phyloP scores from a whole-genome alignment of 257 asterid species.

The Solanum pinnatisectum region DNA sequence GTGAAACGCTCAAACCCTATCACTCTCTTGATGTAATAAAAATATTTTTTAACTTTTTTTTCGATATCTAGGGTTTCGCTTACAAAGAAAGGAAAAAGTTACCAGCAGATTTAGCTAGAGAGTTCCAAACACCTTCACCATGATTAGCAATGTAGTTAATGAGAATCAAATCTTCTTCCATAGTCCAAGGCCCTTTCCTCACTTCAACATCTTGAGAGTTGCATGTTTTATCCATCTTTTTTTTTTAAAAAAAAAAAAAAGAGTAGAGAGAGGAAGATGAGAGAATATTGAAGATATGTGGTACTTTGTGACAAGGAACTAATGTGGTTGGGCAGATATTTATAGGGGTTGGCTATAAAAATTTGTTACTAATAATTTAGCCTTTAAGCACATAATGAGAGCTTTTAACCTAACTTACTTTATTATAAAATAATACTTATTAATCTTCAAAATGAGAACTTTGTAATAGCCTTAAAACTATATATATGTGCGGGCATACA shows the following conservation, averaged over 20 bases:
- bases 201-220: constrained; percentile 78
- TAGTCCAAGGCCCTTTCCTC: constrained; percentile 99
- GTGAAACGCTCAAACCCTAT: neutral
- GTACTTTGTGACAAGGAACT: constrained; percentile 19
- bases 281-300: neutral
- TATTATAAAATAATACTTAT: constrained; percentile 3
- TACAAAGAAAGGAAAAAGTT: neutral
- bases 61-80: neutral
- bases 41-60: neutral
- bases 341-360: constrained; percentile 38
- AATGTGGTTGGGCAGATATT: constrained; percentile 45
- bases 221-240: constrained; percentile 67
- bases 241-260: neutral
- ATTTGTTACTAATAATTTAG: constrained; percentile 14
- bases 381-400: constrained; percentile 15
- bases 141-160: constrained; percentile 92
- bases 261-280: neutral
- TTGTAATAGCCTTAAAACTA: neutral
- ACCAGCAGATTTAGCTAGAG: constrained; percentile 91
- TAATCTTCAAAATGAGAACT: neutral
- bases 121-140: constrained; percentile 99
- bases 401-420: constrained; percentile 58
- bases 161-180: constrained; percentile 95
- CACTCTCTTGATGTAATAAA: neutral
- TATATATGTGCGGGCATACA: neutral